A percentile compares a stretch with the other conserved stretches of the same genome.
Evolutionary conservation across 768 basidiomycete genomes (phyloP).

Genomic region (Leccinum longicurvipes): DNA sequence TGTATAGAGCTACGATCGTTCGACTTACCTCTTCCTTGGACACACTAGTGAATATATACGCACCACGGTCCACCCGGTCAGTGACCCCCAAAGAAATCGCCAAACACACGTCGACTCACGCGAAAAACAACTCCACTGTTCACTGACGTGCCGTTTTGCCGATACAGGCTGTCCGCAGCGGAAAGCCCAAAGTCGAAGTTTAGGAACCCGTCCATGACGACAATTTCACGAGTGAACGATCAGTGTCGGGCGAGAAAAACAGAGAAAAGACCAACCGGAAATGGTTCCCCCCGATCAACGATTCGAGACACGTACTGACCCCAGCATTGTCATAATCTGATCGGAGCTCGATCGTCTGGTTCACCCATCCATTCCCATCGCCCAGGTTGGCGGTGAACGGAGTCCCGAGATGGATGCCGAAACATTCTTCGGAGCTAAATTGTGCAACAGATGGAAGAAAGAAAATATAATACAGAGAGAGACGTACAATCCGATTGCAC

Average conservation of each 20-base stretch:
- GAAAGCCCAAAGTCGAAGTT: neutral
- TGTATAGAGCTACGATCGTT: neutral
- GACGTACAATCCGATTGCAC: constrained; percentile 60
- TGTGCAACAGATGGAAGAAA: neutral
- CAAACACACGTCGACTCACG: constrained; percentile 35
- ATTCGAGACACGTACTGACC: constrained; percentile 45
- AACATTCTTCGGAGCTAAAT: constrained; percentile 40
- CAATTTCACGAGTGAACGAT: neutral
- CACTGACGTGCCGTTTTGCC: constrained; percentile 57
- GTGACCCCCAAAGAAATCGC: neutral
- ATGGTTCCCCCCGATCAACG: constrained; percentile 46
- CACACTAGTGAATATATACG: constrained; percentile 30
- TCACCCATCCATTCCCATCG: constrained; percentile 43
- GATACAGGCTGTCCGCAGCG: constrained; percentile 37
- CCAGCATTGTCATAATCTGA: constrained; percentile 37
- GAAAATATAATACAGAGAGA: neutral
- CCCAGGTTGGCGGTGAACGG: constrained; percentile 45
- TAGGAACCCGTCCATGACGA: neutral
- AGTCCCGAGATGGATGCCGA: constrained; percentile 35
- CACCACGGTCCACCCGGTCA: neutral
- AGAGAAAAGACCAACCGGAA: constrained; percentile 34
- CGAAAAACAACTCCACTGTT: constrained; percentile 53
- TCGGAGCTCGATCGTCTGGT: constrained; percentile 44
- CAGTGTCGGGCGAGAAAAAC: neutral
- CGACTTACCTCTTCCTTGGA: constrained; percentile 43